Conservation (phyloP, 805 yeast species). For the Starmera quercuum region DNA sequence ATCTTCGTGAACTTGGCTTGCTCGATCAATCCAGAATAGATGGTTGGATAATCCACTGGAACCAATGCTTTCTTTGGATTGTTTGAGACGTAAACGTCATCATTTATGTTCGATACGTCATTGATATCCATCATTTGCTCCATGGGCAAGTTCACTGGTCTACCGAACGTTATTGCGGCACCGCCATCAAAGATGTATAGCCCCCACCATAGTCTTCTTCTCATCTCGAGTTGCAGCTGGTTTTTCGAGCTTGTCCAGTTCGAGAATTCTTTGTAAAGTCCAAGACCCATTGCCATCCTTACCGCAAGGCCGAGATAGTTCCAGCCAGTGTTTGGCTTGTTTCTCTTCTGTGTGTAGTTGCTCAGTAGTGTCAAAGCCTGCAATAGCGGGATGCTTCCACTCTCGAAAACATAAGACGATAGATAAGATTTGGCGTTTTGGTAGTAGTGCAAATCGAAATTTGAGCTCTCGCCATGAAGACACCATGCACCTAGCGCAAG, state of each 20-base stretch:
- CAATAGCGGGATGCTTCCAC: conserved; percentile 49
- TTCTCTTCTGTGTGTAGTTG: conserved; percentile 55
- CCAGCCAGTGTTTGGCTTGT: conserved; percentile 65
- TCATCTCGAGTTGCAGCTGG: conserved; percentile 41
- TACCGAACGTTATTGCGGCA: conserved; percentile 55
- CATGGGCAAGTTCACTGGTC: conserved; percentile 50
- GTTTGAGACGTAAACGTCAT: conserved; percentile 21
- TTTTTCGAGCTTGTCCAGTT: conserved; percentile 29
- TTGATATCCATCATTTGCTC: conserved; percentile 39
- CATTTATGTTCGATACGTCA: conserved; percentile 43
- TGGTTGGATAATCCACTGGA: conserved; percentile 35
- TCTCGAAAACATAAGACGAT: conserved; percentile 43
- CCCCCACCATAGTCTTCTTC: conserved; percentile 66
- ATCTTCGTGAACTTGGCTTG: conserved; percentile 43
- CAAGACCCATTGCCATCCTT: conserved; percentile 60
- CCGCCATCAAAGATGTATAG: conserved; percentile 56
- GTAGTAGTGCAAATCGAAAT: conserved; percentile 48
- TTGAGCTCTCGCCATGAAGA: conserved; percentile 43
- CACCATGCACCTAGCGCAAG: conserved; percentile 70
- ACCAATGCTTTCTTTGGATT: conserved; percentile 10
- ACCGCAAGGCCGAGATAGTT: conserved; percentile 56
- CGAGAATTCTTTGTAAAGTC: conserved; percentile 48
- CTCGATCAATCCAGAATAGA: conserved; percentile 50
- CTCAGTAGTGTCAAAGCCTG: conserved; percentile 47
- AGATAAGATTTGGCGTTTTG: conserved; percentile 41